Evolutionary conservation across 164 flowering plant species (phyloP).

Genomic region (Magnolia officinalis): DNA sequence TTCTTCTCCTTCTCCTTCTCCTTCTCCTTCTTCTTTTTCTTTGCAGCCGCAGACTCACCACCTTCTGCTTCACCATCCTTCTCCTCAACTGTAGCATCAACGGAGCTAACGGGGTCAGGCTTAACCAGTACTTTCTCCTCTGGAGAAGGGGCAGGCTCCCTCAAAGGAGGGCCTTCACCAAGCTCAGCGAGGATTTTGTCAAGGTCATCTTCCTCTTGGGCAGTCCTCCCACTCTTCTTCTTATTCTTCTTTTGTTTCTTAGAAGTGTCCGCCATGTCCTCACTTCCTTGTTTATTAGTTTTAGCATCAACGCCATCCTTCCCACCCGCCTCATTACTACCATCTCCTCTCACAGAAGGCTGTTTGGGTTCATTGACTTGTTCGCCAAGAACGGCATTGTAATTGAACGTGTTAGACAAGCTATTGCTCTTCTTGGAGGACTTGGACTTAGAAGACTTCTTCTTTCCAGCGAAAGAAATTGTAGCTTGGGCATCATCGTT

Average conservation of each 20-base stretch:
- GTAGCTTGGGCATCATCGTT: slow-evolving; percentile 27
- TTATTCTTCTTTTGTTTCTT: slow-evolving; percentile 83
- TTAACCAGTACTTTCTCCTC: slow-evolving; percentile 45
- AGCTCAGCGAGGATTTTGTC: slow-evolving; percentile 94
- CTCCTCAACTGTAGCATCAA: slow-evolving; percentile 41
- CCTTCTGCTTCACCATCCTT: slow-evolving; percentile 57
- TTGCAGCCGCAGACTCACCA: slow-evolving; percentile 75
- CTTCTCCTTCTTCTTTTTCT: slow-evolving; percentile 92
- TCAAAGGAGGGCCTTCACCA: slow-evolving; percentile 48
- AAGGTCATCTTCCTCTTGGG: slow-evolving; percentile 91
- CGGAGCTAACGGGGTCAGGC: slow-evolving; percentile 34
- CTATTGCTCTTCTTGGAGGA: slow-evolving; percentile 4
- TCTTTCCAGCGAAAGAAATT: slow-evolving; percentile 42
- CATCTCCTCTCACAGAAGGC: background rate
- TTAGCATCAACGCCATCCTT: slow-evolving; percentile 16
- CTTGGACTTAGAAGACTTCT: slow-evolving; percentile 26
- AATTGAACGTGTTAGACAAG: too few species aligned
- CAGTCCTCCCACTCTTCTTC: slow-evolving; percentile 82
- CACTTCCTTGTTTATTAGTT: slow-evolving; percentile 21
- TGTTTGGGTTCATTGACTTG: slow-evolving; percentile 10
- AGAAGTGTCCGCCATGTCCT: slow-evolving; percentile 45
- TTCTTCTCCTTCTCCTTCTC: slow-evolving; percentile 28
- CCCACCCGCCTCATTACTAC: slow-evolving; percentile 16
- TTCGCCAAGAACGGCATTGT: slow-evolving; percentile 17
- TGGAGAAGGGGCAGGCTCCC: slow-evolving; percentile 36